Conservation (phyloP, 2,329 filamentous ascomycete genomes). For the Niveomyces coronatus region DNA sequence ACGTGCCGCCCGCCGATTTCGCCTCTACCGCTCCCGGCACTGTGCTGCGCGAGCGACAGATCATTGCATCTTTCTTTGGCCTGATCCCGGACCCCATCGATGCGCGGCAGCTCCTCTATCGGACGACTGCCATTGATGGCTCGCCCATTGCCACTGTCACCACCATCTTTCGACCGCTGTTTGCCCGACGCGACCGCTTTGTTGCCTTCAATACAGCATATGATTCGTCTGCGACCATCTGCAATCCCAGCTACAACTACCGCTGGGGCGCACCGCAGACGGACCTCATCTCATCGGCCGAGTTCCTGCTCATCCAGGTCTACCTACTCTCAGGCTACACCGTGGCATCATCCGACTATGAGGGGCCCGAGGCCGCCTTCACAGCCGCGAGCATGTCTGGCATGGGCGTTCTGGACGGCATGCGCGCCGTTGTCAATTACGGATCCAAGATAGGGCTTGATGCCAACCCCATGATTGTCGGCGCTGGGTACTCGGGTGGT, state of each 20-base stretch:
- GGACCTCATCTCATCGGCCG: conserved; percentile 5
- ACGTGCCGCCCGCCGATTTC: conserved; percentile 6
- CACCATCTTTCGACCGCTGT: conserved; percentile 9
- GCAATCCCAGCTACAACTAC: conserved; percentile 11
- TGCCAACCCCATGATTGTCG: conserved; percentile 7
- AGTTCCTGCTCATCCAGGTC: conserved; percentile 9
- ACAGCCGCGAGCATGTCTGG: conserved; percentile 1
- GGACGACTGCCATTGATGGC: conserved; percentile 10
- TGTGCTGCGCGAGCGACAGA: conserved; percentile 5
- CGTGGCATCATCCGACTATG: conserved; percentile 7
- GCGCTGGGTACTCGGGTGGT: conserved; percentile 7
- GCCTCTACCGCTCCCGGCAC: conserved; percentile 5
- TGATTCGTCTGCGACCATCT: conserved; percentile 9
- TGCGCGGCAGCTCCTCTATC: conserved; percentile 8
- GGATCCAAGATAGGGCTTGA: conserved; percentile 2
- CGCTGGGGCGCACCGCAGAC: conserved; percentile 3
- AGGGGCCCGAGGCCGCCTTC: conserved; percentile 9
- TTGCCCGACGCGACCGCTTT: conserved; percentile 10
- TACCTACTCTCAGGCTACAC: conserved; percentile 9
- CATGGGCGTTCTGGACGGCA: conserved; percentile 9
- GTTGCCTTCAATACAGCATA: conserved; percentile 10
- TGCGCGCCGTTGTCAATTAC: conserved; percentile 7
- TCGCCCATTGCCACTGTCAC: conserved; percentile 10
- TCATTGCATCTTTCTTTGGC: conserved; percentile 7
- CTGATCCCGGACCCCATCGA: conserved; percentile 5